Evolutionary conservation across 78 protist species (phyloP).

Genomic region (Dictyostelium firmibasis): DNA sequence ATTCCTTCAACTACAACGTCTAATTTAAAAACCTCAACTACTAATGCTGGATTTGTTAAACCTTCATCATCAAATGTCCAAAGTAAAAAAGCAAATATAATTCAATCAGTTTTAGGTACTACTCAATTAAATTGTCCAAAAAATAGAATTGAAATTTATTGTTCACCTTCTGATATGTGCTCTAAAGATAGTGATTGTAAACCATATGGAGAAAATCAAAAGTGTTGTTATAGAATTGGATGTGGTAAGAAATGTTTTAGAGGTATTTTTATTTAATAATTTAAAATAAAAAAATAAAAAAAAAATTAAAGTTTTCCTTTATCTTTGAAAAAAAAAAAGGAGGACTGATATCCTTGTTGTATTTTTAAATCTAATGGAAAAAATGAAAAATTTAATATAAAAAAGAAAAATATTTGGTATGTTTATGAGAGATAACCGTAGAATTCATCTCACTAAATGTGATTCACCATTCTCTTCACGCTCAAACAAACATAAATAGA

Average conservation of each 20-base stretch:
- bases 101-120: background rate
- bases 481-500: too few relatives aligned
- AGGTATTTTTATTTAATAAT: background rate
- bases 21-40: background rate
- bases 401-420: too few relatives aligned
- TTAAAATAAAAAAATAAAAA: too few relatives aligned
- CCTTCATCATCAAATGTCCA: background rate
- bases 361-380: too few relatives aligned
- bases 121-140: background rate
- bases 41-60: background rate
- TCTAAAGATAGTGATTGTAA: background rate
- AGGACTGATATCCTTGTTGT: too few relatives aligned
- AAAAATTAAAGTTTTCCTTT: too few relatives aligned
- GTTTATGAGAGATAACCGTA: too few relatives aligned
- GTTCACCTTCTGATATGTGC: background rate
- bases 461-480: too few relatives aligned
- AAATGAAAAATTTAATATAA: too few relatives aligned
- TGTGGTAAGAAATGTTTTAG: background rate
- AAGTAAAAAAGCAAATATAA: background rate
- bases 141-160: background rate
- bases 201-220: background rate
- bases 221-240: background rate
- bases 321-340: too few relatives aligned
- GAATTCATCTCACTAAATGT: too few relatives aligned
- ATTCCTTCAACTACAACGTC: background rate